Evolutionary conservation across 1,139 yeast species (phyloP), one percentile per base, ranked within the genome.

Genomic region (Ogataea hybrid): DNA sequence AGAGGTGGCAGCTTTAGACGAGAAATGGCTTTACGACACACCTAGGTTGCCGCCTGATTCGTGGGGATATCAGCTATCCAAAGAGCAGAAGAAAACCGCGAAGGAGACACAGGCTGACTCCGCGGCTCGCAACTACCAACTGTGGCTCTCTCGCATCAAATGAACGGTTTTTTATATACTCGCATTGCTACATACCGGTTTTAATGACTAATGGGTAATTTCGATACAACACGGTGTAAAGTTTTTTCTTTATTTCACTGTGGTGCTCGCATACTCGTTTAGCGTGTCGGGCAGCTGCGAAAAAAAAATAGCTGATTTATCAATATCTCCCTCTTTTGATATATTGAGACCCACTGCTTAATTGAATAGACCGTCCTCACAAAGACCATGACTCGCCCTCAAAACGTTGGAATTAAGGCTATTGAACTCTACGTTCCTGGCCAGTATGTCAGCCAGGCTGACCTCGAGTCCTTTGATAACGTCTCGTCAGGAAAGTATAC

Each of bases 401-500:
- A 77, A 63, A 90, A 92, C 73, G 77, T 92, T 59, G 98, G 98
- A 71, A 92, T 92, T 70, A 92, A 92, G 67, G 98, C 94, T 64
- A 79, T 92, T 57, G 97, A 92, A 69, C 76, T 88, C 44, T 94
- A 92, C 70, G 73, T 89, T 61, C 98, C 98, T 35, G 73, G 77
- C 28, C 80, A 74, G 63, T 87, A 80, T 53, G 97, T 94, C 50
- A 84, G 79, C 71, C 98, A 94, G 71, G 69, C 81, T 33, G 97
- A 87, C 46, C 74, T 94, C 55, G 99, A 94, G 68, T 71, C 77
- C 57, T 81, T 69, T 59, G 96, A 89, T 63, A 85, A 84, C 43
- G 90, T 92, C 52, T 81, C 97, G 21, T 74, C 86, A 46, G 99
- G 99, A 46, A 94, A 94, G 68, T 92, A 89, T 77, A 94, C 99